phyloP scores from a whole-genome alignment of 2,329 filamentous ascomycete genomes.

The Fusarium pilosicola region DNA sequence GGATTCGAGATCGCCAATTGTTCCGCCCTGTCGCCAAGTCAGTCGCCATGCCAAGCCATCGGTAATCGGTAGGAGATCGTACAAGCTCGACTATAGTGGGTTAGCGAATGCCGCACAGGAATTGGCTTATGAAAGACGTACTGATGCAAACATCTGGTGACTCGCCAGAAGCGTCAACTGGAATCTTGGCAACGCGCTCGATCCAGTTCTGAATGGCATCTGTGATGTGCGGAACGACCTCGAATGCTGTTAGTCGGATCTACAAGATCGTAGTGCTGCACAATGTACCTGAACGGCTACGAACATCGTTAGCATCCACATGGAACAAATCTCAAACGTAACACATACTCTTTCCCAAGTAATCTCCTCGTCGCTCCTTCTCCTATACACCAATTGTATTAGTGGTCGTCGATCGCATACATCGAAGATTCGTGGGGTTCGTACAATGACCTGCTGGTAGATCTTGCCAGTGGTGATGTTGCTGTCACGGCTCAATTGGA shows the following conservation, averaged over 20 bases:
- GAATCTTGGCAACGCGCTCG: constrained; percentile 82
- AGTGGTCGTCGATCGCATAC: background rate
- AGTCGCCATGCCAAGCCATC: background rate
- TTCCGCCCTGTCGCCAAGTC: constrained; percentile 60
- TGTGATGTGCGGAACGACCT: constrained; percentile 83
- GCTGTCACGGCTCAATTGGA: constrained; percentile 84
- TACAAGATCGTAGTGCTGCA: background rate
- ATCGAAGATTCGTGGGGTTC: constrained; percentile 34
- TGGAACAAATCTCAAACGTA: background rate
- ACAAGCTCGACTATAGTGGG: constrained; percentile 20
- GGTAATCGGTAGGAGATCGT: background rate
- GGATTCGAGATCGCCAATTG: constrained; percentile 83
- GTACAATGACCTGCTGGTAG: constrained; percentile 85
- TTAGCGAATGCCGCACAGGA: background rate
- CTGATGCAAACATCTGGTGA: constrained; percentile 94
- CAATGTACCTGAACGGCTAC: constrained; percentile 25
- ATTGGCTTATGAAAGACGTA: constrained; percentile 52
- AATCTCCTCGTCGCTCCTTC: constrained; percentile 69
- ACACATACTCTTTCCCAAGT: constrained; percentile 27
- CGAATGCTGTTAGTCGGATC: background rate
- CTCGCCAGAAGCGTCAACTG: constrained; percentile 84
- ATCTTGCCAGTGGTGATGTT: constrained; percentile 99
- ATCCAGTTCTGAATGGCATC: constrained; percentile 89
- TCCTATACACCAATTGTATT: constrained; percentile 51
- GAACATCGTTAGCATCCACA: background rate